phyloP scores from a whole-genome alignment of 1,284 basidiomycete genomes.

The Malassezia pachydermatis region DNA sequence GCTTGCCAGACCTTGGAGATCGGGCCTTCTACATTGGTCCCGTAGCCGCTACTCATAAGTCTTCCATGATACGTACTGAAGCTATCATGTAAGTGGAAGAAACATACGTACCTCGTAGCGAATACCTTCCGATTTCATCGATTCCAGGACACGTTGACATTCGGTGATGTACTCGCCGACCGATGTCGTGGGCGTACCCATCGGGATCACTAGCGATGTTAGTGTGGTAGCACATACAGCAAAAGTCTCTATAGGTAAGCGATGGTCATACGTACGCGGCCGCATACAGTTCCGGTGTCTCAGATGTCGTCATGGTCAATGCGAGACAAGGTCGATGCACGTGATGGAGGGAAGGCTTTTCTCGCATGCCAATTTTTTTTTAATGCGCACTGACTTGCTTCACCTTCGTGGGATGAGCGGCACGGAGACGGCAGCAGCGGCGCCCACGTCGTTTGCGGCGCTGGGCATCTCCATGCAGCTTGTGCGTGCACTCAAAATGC shows the following conservation, averaged over 20 bases:
- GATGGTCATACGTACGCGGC: constrained; percentile 14
- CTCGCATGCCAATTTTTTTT: background rate
- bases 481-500: constrained; percentile 61
- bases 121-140: constrained; percentile 32
- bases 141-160: constrained; percentile 41
- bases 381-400: background rate
- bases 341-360: no score
- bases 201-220: constrained; percentile 33
- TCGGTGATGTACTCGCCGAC: constrained; percentile 45
- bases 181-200: constrained; percentile 41
- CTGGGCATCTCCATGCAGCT: constrained; percentile 68
- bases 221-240: constrained; percentile 22
- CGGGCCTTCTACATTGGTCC: constrained; percentile 44
- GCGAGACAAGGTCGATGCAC: background rate
- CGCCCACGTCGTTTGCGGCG: constrained; percentile 39
- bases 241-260: constrained; percentile 29
- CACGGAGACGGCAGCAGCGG: background rate
- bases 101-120: constrained; percentile 33
- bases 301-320: background rate
- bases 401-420: background rate
- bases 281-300: constrained; percentile 15
- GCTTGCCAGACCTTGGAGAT: constrained; percentile 36
- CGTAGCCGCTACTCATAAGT: constrained; percentile 39
- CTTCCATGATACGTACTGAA: constrained; percentile 12
- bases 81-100: background rate